Percentiles rank a stretch among this genome's conserved stretches.
Conservation (phyloP, 306 rosid genomes). For the Fragaria nilgerrensis region DNA sequence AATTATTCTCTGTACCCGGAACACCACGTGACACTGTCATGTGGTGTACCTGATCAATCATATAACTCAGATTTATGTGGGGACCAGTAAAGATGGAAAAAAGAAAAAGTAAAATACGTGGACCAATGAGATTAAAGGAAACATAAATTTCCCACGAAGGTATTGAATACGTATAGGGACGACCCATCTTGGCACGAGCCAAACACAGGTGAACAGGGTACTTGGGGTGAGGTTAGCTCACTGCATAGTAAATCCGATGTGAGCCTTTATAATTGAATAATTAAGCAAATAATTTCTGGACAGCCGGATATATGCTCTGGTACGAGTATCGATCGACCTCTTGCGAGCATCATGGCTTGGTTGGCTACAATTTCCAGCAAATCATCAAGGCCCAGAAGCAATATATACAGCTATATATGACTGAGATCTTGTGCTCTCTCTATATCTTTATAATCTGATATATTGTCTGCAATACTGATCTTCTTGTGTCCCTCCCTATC, state of each 20-base stretch:
- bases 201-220: background rate
- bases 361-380: background rate
- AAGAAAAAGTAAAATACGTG: too few species aligned
- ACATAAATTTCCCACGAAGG: too few species aligned
- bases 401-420: background rate
- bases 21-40: too few species aligned
- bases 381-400: background rate
- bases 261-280: background rate
- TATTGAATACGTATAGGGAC: too few species aligned
- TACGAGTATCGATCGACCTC: background rate
- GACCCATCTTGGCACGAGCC: too few species aligned
- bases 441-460: background rate
- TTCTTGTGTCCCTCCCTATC: constrained; percentile 8
- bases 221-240: background rate
- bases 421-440: background rate
- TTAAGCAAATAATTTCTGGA: background rate
- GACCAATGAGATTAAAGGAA: too few species aligned
- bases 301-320: background rate
- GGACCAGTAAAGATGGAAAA: too few species aligned
- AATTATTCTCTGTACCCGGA: too few species aligned
- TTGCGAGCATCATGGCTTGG: background rate
- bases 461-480: background rate
- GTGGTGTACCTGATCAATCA: too few species aligned
- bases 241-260: background rate
- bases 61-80: too few species aligned